Conservation (phyloP, 2,329 filamentous ascomycete genomes). For the Teratosphaeria nubilosa region DNA sequence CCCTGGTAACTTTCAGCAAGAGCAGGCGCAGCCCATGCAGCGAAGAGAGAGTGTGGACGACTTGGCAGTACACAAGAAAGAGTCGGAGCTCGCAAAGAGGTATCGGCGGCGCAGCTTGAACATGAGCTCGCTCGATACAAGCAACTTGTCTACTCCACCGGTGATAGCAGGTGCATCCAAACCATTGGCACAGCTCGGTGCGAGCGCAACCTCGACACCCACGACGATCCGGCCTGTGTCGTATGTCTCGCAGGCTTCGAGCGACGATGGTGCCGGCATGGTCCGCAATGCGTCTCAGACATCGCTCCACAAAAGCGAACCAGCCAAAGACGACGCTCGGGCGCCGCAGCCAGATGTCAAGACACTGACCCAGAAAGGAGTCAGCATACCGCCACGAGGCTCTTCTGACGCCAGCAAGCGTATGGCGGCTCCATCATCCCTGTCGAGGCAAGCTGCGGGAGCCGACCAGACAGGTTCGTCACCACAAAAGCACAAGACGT, state of each 20-base stretch:
- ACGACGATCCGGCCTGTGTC: constrained; percentile 25
- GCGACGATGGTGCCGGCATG: constrained; percentile 21
- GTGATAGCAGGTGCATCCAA: constrained; percentile 13
- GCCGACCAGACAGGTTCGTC: constrained; percentile 15
- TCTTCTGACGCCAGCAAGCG: constrained; percentile 33
- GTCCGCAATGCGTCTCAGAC: constrained; percentile 9
- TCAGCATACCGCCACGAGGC: constrained; percentile 23
- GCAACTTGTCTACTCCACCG: constrained; percentile 11
- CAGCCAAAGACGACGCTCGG: constrained; percentile 1
- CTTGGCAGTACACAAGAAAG: constrained; percentile 49
- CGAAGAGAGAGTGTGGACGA: constrained; percentile 53
- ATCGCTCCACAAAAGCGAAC: constrained; percentile 6
- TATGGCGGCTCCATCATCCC: constrained; percentile 34
- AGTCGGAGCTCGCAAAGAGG: constrained; percentile 61
- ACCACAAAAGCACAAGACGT: constrained; percentile 22
- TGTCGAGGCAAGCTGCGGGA: constrained; percentile 35
- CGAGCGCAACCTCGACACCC: constrained; percentile 18
- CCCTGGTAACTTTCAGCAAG: constrained; percentile 36
- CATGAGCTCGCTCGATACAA: constrained; percentile 47
- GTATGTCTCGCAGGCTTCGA: constrained; percentile 24
- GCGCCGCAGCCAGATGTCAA: constrained; percentile 10
- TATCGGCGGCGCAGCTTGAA: constrained; percentile 70
- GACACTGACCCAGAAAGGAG: constrained; percentile 2
- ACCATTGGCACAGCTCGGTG: constrained; percentile 15
- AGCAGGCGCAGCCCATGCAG: constrained; percentile 27